Conservation (phyloP, 345 rosid species). For the Aquilaria sinensis region DNA sequence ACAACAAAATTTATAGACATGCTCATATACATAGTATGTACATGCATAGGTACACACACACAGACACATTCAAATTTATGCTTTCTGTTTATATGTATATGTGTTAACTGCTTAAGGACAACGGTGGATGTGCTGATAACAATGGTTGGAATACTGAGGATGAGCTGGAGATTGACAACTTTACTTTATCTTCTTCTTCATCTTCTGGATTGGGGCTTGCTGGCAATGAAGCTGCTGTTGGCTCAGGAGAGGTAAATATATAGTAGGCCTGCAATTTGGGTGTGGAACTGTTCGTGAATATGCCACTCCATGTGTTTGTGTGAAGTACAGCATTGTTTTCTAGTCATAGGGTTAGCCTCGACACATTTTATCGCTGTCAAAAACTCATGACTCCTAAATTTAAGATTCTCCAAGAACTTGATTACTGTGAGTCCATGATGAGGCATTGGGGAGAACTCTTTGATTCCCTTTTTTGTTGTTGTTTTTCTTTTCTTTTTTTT, state of each 20-base stretch:
- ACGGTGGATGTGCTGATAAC: constrained; percentile 29
- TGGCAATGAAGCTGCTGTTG: constrained; percentile 22
- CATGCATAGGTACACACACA: not conserved
- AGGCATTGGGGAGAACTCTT: too few species aligned
- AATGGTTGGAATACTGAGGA: constrained; percentile 69
- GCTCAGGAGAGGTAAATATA: constrained; percentile 25
- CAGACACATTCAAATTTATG: not conserved
- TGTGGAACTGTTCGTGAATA: too few species aligned
- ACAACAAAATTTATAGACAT: not conserved
- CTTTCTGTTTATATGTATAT: not conserved
- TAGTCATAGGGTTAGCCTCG: too few species aligned
- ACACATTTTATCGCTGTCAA: too few species aligned
- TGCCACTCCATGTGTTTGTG: too few species aligned
- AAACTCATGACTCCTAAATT: too few species aligned
- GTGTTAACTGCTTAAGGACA: constrained; percentile 6
- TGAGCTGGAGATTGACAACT: constrained; percentile 51
- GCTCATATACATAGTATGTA: not conserved
- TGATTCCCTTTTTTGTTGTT: too few species aligned
- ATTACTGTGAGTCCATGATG: too few species aligned
- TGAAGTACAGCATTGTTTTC: too few species aligned
- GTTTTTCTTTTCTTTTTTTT: too few species aligned
- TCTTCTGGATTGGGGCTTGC: constrained; percentile 14
- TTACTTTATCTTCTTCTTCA: constrained; percentile 19
- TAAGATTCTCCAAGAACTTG: too few species aligned
- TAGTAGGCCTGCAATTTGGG: too few species aligned